Evolutionary conservation across 2,329 filamentous ascomycete genomes (phyloP), one percentile per base, ranked within the genome.

Genomic region (Phyllosticta citrichinensis): DNA sequence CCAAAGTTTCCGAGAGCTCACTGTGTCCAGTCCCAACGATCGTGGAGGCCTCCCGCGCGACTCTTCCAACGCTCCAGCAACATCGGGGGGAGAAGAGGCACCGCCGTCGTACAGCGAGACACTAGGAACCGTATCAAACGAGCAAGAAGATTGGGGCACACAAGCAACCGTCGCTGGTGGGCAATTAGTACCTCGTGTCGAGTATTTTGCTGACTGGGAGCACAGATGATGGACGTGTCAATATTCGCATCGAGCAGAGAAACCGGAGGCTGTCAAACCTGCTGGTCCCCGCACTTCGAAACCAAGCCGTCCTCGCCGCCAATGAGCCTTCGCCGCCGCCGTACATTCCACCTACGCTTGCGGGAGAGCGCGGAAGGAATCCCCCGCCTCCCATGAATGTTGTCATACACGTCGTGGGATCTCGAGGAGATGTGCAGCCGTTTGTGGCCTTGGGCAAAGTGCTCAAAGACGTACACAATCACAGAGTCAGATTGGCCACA

Each of bases 341-440:
- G 1, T 91, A 90, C 67, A 86, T 91, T 52, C 87, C 88, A 1
- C 83, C 87, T n/a, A 86, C 82, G 50, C 78, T 92, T 2, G 87
- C 86, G 59, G 87, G 86, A 47, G 78, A 77, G 58, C 81, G 82
- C 14, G 83, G 81, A 2, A 82, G 86, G 67, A 78, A 72, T 5
- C 76, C 77, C 2, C 77, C 78, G 5, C 78, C 77, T 25, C 74
- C 75, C 0, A 68, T 80, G 66, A 80, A 80, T 62, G 68, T 80
- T 1, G 77, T 79, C 52, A 77, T 80, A 63, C 76, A 79, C 58
- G 75, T 80, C 0, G 77, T 79, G 5, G 77, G 77, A 9, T 78
- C 76, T 11, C 70, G 78, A 65, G 78, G 78, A 40, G 77, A 80
- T 66, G 77, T 80, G 11, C 78, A 80, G 64, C 78, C 78, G 3